Evolutionary conservation across 345 rosid genomes (phyloP).

Genomic region (Gossypium arboreum): DNA sequence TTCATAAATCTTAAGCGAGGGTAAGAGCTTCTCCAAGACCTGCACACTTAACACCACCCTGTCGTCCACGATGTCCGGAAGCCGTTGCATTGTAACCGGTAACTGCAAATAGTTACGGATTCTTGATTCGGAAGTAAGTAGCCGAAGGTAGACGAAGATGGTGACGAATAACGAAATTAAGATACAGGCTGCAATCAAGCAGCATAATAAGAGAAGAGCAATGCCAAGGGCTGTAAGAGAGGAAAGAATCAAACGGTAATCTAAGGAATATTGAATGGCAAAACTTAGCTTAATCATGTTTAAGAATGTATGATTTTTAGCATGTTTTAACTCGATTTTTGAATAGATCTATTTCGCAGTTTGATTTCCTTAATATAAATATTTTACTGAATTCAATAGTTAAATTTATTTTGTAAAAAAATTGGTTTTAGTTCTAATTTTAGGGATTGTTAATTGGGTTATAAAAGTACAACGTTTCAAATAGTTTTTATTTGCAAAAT

Average conservation of each 20-base stretch:
- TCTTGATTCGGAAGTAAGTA: neutral
- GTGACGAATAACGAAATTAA: neutral
- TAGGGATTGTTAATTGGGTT: too few relatives aligned
- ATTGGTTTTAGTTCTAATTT: too few relatives aligned
- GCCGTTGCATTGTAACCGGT: neutral
- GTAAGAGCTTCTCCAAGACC: constrained; percentile 10
- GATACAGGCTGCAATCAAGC: constrained; percentile 4
- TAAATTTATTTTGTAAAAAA: too few relatives aligned
- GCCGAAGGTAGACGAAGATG: constrained; percentile 2
- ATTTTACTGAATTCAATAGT: too few relatives aligned
- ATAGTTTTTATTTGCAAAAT: too few relatives aligned
- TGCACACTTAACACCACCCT: neutral
- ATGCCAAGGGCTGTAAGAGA: constrained; percentile 1
- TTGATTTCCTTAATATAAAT: too few relatives aligned
- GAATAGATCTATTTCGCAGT: too few relatives aligned
- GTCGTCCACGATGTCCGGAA: neutral
- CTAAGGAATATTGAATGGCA: neutral
- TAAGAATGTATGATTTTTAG: neutral
- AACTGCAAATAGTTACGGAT: neutral
- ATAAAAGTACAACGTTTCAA: too few relatives aligned
- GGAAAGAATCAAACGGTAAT: neutral
- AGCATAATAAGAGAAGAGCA: neutral
- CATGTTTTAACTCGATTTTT: too few relatives aligned
- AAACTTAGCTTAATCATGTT: neutral
- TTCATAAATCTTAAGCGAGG: neutral